Conservation (phyloP, 306 rosid genomes). For the Carpinus viminea region DNA sequence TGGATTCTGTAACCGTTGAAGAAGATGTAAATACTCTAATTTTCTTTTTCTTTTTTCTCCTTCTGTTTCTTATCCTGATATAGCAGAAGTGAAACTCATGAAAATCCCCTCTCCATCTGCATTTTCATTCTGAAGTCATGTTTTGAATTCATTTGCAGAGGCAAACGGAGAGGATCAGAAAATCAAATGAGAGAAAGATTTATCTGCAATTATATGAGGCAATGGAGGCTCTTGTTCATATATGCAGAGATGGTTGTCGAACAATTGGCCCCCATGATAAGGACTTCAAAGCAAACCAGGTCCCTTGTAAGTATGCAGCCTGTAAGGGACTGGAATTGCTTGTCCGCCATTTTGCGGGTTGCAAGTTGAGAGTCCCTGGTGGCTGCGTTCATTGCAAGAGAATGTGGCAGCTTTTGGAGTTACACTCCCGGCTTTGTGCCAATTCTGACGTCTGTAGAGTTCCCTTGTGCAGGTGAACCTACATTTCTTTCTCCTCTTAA, state of each 20-base stretch:
- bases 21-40: constrained; percentile 51
- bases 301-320: constrained; percentile 68
- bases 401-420: constrained; percentile 94
- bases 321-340: constrained; percentile 87
- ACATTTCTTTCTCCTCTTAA: constrained; percentile 1
- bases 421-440: constrained; percentile 80
- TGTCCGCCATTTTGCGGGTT: constrained; percentile 90
- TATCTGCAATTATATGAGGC: constrained; percentile 80
- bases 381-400: constrained; percentile 90
- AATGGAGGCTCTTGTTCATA: constrained; percentile 97
- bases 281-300: constrained; percentile 67
- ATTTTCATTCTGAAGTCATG: background rate
- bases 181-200: constrained; percentile 55
- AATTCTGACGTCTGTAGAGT: constrained; percentile 64
- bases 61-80: background rate
- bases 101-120: constrained; percentile 9
- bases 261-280: constrained; percentile 88
- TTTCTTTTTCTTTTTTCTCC: background rate
- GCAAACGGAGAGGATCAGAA: constrained; percentile 56
- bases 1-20: constrained; percentile 51
- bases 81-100: background rate
- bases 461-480: constrained; percentile 77
- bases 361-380: constrained; percentile 80
- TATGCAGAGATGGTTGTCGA: constrained; percentile 85
- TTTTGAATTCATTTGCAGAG: constrained; percentile 43